Percentiles rank a stretch among this genome's conserved stretches.
These are phyloP conservation scores for Gypsophila paniculata DNA, from an alignment of 179 eudicot genomes.

Conservation along the genomic window DNA sequence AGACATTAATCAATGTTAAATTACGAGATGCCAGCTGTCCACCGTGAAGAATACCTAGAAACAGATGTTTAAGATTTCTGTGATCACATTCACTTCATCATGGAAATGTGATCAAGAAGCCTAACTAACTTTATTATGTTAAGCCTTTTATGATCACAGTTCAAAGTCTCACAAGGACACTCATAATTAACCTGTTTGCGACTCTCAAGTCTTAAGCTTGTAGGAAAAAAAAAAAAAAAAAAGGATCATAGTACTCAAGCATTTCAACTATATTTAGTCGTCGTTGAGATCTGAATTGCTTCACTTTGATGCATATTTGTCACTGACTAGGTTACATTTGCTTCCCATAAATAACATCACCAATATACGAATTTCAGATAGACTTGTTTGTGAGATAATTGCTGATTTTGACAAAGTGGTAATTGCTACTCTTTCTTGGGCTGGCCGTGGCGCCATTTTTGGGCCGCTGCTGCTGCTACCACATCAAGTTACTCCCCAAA, in stretches of 20 bases:
- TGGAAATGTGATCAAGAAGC: neutral
- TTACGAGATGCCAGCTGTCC: conserved; percentile 5
- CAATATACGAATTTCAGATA: too few relatives aligned
- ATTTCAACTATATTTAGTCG: neutral
- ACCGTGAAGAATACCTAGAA: neutral
- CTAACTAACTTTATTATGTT: neutral
- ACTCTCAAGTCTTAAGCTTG: neutral
- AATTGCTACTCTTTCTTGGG: neutral
- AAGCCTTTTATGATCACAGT: neutral
- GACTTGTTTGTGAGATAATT: neutral
- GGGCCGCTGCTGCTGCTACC: too few relatives aligned
- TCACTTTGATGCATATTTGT: neutral
- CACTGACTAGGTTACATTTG: neutral
- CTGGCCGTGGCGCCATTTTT: neutral
- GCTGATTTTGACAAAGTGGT: neutral
- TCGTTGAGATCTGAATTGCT: neutral
- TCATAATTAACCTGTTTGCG: neutral
- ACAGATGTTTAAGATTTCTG: neutral
- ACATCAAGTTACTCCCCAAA: neutral
- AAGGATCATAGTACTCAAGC: neutral
- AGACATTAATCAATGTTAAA: conserved; percentile 12
- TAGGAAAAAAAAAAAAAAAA: neutral
- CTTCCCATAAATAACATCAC: neutral
- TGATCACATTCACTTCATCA: neutral
- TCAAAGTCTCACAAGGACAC: neutral